Percentiles rank a stretch among this genome's conserved stretches.
Evolutionary conservation across 345 rosid species (phyloP).

Genomic region (Hibiscus tridactylites): DNA sequence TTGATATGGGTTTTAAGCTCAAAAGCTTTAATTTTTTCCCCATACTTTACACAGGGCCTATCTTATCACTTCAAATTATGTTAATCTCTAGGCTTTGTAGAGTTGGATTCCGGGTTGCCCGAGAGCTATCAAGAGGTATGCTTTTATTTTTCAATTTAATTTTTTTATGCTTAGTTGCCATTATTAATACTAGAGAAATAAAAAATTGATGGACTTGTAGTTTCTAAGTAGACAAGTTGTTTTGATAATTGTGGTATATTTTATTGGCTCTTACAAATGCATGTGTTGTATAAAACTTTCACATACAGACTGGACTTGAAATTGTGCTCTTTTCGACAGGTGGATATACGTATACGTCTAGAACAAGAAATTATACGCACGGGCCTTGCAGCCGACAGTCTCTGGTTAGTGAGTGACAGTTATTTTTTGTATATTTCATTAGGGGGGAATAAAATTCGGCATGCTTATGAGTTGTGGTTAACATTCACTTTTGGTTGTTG

Average conservation of each 20-base stretch:
- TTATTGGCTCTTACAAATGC: background rate
- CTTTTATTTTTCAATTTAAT: background rate
- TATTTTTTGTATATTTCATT: background rate
- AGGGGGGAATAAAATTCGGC: background rate
- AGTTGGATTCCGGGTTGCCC: conserved; percentile 14
- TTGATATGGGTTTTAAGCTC: background rate
- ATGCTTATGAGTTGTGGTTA: background rate
- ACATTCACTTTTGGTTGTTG: background rate
- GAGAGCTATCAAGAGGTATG: conserved; percentile 43
- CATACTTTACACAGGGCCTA: background rate
- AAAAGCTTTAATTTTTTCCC: background rate
- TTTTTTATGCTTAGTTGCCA: background rate
- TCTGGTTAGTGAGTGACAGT: background rate
- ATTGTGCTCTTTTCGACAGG: background rate
- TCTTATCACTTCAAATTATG: conserved; percentile 23
- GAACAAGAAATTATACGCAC: background rate
- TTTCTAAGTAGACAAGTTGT: background rate
- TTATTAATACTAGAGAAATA: background rate
- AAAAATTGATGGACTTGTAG: background rate
- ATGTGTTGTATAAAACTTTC: background rate
- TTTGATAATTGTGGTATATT: background rate
- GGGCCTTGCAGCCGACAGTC: background rate
- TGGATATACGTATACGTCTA: background rate
- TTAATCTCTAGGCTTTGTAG: conserved; percentile 32
- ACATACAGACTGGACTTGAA: background rate